Percentiles rank a stretch among this genome's conserved stretches.
Evolutionary conservation across 2,329 filamentous ascomycete species (phyloP).

Genomic region (Trichoderma endophyticum): DNA sequence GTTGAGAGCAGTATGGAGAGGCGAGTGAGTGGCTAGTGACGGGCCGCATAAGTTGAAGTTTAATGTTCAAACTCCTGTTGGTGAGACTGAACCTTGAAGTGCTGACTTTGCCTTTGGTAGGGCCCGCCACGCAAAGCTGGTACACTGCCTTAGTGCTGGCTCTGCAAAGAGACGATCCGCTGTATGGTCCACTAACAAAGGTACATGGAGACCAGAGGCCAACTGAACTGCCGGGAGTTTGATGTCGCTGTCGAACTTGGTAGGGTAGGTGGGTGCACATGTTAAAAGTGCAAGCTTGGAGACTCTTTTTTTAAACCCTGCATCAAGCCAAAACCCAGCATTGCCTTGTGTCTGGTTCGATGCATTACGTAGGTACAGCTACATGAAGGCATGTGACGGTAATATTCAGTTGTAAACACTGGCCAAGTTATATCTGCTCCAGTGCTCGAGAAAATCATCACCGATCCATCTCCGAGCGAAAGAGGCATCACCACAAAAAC

Average conservation of each 20-base stretch:
- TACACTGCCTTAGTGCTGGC: neutral
- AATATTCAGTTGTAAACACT: neutral
- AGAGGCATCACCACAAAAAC: neutral
- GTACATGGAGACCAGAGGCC: neutral
- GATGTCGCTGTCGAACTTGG: neutral
- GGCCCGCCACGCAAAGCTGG: neutral
- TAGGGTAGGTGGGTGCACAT: neutral
- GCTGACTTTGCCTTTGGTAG: neutral
- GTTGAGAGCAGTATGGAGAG: neutral
- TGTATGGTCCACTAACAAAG: neutral
- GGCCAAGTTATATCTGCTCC: neutral
- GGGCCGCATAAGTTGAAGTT: neutral
- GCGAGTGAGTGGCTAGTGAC: neutral
- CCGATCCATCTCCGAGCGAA: neutral
- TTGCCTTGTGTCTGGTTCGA: neutral
- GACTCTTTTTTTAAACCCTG: neutral
- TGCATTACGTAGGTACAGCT: neutral
- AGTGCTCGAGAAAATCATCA: neutral
- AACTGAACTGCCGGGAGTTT: neutral
- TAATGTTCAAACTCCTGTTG: neutral
- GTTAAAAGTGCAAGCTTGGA: neutral
- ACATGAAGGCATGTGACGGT: neutral
- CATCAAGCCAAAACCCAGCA: neutral
- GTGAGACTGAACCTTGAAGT: neutral
- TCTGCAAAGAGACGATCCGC: neutral